Percentiles rank a stretch among this genome's conserved stretches.
Conservation (phyloP, 1,139 yeast genomes). For the Yamadazyma siamensis region DNA sequence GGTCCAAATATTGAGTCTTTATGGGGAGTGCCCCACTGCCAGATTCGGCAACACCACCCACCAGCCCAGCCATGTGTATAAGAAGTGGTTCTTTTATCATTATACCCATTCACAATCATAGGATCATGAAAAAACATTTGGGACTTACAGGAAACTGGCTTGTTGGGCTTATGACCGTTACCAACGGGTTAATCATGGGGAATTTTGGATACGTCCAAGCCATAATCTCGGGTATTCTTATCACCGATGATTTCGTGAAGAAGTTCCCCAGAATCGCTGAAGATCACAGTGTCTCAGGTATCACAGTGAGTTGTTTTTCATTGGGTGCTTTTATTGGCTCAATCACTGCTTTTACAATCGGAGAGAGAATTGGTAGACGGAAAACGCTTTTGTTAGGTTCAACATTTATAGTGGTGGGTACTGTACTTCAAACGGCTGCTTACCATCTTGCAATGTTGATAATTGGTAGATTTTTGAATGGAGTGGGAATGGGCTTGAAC, state of each 20-base stretch:
- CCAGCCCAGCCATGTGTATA: too few relatives aligned
- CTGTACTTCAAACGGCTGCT: conserved; percentile 24
- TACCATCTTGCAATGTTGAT: conserved; percentile 19
- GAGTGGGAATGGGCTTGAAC: conserved; percentile 31
- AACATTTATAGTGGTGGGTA: conserved; percentile 22
- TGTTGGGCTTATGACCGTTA: conserved; percentile 11
- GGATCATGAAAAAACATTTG: conserved; percentile 11
- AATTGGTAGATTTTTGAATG: conserved; percentile 37
- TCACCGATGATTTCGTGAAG: conserved; percentile 28
- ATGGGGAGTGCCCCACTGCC: background rate
- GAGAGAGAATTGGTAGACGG: conserved; percentile 25
- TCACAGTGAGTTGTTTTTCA: conserved; percentile 34
- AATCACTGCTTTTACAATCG: conserved; percentile 23
- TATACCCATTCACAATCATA: too few relatives aligned
- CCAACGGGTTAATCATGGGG: conserved; percentile 14
- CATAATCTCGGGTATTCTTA: conserved; percentile 59
- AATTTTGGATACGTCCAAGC: conserved; percentile 74
- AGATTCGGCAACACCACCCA: too few relatives aligned
- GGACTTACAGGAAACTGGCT: conserved; percentile 12
- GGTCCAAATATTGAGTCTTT: too few relatives aligned
- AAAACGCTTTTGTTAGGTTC: conserved; percentile 23
- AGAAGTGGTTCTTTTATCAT: too few relatives aligned
- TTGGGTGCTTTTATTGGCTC: conserved; percentile 32
- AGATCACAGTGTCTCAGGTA: conserved; percentile 37
- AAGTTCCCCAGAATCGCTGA: conserved; percentile 25